Conservation (phyloP, 2,329 filamentous ascomycete species). For the Cladophialophora immunda region DNA sequence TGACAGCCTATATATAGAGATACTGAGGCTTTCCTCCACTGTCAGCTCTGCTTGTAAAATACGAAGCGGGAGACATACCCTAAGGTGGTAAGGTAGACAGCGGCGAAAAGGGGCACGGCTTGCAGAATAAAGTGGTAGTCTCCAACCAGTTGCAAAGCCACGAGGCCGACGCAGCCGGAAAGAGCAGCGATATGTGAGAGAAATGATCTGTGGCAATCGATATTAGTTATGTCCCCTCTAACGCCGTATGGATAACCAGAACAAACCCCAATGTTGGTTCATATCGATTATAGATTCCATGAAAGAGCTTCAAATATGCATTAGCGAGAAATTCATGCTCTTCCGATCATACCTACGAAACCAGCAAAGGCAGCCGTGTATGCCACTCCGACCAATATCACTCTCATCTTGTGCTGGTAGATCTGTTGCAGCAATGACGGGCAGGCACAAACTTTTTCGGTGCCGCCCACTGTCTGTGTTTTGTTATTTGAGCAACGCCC, state of each 20-base stretch:
- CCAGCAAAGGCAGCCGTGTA: too few species aligned
- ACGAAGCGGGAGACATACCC: not conserved
- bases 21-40: not conserved
- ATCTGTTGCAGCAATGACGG: too few species aligned
- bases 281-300: not conserved
- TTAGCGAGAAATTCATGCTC: too few species aligned
- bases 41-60: too few species aligned
- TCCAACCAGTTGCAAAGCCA: not conserved
- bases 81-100: not conserved
- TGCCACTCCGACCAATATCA: too few species aligned
- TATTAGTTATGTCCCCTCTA: too few species aligned
- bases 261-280: conserved; percentile 5
- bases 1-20: not conserved
- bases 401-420: too few species aligned
- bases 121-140: not conserved
- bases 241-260: too few species aligned
- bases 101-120: not conserved
- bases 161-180: not conserved
- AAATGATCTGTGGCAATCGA: not conserved
- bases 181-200: not conserved
- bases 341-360: too few species aligned
- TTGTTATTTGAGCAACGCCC: too few species aligned
- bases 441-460: too few species aligned
- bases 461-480: too few species aligned
- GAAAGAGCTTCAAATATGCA: not conserved